phyloP scores from a whole-genome alignment of 2,329 filamentous ascomycete species.

The Fusarium sp. region DNA sequence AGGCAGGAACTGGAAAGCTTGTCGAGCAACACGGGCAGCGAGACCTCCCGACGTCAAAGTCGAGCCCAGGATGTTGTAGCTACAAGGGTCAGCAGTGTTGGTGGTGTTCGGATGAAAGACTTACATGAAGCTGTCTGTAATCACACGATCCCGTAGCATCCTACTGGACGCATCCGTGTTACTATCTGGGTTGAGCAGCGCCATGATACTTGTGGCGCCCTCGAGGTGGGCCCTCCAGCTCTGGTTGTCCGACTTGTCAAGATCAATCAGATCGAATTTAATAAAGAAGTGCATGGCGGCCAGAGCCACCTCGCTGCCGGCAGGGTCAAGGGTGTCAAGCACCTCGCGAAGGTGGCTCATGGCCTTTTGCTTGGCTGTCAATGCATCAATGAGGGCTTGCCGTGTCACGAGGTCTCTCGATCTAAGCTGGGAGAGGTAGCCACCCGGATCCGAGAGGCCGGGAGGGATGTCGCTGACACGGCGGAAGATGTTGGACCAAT shows the following conservation, averaged over 20 bases:
- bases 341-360: constrained; percentile 55
- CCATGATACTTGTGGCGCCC: constrained; percentile 56
- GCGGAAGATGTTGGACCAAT: constrained; percentile 58
- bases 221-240: constrained; percentile 60
- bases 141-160: constrained; percentile 56
- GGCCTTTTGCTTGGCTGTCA: constrained; percentile 59
- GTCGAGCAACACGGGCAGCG: constrained; percentile 52
- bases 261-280: constrained; percentile 62
- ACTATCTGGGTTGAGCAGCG: constrained; percentile 47
- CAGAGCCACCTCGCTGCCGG: constrained; percentile 58
- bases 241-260: constrained; percentile 53
- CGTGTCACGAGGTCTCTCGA: constrained; percentile 52
- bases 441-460: constrained; percentile 49
- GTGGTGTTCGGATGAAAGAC: constrained; percentile 29
- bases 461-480: constrained; percentile 46
- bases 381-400: constrained; percentile 57
- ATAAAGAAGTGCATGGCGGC: constrained; percentile 63
- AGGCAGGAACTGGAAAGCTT: constrained; percentile 52
- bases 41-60: constrained; percentile 51
- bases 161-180: constrained; percentile 45
- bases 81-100: constrained; percentile 36
- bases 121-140: constrained; percentile 61
- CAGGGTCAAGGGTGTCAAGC: constrained; percentile 52
- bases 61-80: constrained; percentile 54
- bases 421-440: constrained; percentile 50